These are phyloP conservation scores for Psophocarpus tetragonolobus DNA, from an alignment of 306 rosid genomes.

Conservation along the genomic window DNA sequence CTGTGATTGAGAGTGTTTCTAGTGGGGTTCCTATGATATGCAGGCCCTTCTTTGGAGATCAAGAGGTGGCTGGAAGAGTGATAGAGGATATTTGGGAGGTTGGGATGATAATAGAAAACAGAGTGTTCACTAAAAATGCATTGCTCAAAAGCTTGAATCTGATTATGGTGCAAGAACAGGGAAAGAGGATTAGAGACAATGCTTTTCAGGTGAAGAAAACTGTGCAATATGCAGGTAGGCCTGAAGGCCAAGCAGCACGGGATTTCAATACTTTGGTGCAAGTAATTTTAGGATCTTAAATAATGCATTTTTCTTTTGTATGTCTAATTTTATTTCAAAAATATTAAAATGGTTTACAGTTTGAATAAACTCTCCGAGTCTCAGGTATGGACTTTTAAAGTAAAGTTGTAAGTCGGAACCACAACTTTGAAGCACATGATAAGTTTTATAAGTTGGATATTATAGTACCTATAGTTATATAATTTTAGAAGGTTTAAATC, in stretches of 20 bases:
- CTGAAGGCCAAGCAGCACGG: conserved; percentile 25
- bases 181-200: conserved; percentile 38
- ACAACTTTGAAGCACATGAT: no score
- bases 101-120: conserved; percentile 34
- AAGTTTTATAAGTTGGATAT: no score
- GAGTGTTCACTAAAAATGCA: conserved; percentile 37
- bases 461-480: no score
- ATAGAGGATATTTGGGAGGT: conserved; percentile 40
- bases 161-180: conserved; percentile 35
- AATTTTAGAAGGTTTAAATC: no score
- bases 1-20: conserved; percentile 39
- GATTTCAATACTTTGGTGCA: conserved; percentile 29
- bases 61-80: conserved; percentile 34
- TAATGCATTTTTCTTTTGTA: background rate
- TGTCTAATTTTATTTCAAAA: no score
- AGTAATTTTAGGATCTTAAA: background rate
- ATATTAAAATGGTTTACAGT: no score
- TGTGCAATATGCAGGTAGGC: conserved; percentile 8
- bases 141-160: conserved; percentile 37
- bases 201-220: background rate
- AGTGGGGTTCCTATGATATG: conserved; percentile 50
- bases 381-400: no score
- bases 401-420: no score
- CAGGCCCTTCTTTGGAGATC: conserved; percentile 50
- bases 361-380: no score